These are phyloP conservation scores for Avena sativa DNA, from an alignment of 176 grass and related monocot genomes.

Conservation along the genomic window DNA sequence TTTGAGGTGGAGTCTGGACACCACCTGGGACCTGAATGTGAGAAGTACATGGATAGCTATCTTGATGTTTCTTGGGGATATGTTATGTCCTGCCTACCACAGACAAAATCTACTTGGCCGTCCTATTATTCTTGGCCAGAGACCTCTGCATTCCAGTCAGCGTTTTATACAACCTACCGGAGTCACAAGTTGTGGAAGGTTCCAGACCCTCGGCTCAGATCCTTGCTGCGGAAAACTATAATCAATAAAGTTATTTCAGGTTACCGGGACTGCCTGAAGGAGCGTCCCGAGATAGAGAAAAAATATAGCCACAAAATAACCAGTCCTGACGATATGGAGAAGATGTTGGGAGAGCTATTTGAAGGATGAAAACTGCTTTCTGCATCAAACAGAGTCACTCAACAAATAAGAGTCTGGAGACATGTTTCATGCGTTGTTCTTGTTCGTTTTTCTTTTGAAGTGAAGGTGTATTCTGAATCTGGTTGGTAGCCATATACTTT, in stretches of 20 bases:
- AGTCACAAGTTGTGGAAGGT: conserved; percentile 15
- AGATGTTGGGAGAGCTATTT: not conserved
- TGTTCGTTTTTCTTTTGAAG: not conserved
- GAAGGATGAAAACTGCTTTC: not conserved
- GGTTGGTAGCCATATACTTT: not conserved
- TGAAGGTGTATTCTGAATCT: not conserved
- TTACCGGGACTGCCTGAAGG: not conserved
- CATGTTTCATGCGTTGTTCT: not conserved
- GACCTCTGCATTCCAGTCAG: not conserved
- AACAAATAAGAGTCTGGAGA: not conserved
- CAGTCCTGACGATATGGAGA: not conserved
- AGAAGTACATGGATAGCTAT: not conserved
- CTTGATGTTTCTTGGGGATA: not conserved
- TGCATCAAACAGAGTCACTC: not conserved
- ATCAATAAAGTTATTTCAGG: not conserved
- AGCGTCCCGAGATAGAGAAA: not conserved
- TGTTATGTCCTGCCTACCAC: not conserved
- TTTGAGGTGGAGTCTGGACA: not conserved
- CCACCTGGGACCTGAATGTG: not conserved
- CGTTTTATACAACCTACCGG: not conserved
- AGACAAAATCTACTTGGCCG: not conserved
- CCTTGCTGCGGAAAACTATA: not conserved
- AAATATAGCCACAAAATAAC: not conserved
- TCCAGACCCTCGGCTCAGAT: not conserved
- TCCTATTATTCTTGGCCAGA: too few relatives aligned